Conservation (phyloP, 257 asterid species). For the Cruciata laevipes region DNA sequence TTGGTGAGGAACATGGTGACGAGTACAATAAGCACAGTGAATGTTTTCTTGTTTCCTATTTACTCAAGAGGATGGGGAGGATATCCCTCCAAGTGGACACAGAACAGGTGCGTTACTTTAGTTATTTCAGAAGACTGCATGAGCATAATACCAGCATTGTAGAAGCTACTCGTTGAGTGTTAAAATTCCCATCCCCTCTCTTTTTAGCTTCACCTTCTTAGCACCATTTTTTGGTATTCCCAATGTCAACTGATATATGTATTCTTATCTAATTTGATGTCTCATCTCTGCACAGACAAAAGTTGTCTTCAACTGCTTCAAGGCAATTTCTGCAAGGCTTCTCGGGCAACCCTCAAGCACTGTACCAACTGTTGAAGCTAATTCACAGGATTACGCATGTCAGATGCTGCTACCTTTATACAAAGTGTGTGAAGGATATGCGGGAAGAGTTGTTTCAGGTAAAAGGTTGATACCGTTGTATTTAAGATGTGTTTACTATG, state of each 20-base stretch:
- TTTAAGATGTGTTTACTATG: too few species aligned
- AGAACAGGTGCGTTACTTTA: conserved; percentile 42
- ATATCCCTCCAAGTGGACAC: conserved; percentile 56
- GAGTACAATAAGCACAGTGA: conserved; percentile 19
- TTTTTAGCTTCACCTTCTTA: not conserved
- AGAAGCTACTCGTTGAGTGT: not conserved
- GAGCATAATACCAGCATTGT: not conserved
- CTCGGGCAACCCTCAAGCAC: conserved; percentile 23
- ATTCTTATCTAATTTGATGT: not conserved
- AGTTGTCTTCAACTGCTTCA: conserved; percentile 62
- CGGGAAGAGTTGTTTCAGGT: conserved; percentile 81
- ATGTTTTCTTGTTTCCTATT: conserved; percentile 49
- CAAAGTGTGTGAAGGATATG: conserved; percentile 68
- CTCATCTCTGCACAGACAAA: conserved; percentile 54
- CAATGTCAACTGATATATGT: conserved; percentile 10
- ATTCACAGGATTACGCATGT: conserved; percentile 45
- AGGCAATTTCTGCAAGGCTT: conserved; percentile 54
- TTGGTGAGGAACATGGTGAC: conserved; percentile 23
- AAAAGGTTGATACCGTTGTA: conserved; percentile 6
- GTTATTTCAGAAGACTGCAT: not conserved
- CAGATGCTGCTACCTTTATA: conserved; percentile 70
- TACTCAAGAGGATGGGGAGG: conserved; percentile 82
- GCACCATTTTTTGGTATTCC: not conserved
- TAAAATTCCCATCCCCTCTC: not conserved
- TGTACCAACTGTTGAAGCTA: conserved; percentile 31